phyloP scores from a whole-genome alignment of 2,329 filamentous ascomycete species.

The Talaromyces sp. region DNA sequence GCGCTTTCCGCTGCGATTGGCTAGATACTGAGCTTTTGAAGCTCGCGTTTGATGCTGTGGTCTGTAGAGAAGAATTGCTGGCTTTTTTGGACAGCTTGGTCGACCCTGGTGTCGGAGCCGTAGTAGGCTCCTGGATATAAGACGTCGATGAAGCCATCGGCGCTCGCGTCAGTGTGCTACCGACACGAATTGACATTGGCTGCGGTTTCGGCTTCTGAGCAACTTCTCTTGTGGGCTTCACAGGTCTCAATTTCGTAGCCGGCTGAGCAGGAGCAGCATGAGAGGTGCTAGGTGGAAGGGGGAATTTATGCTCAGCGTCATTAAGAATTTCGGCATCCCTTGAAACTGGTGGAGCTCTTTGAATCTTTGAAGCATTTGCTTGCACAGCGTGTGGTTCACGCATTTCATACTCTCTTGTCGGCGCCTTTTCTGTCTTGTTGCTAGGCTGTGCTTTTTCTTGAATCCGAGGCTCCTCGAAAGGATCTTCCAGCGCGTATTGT shows the following conservation, averaged over 20 bases:
- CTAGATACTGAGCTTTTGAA: conserved; percentile 61
- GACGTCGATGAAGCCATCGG: conserved; percentile 47
- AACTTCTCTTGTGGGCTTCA: conserved; percentile 39
- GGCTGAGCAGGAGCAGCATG: conserved; percentile 15
- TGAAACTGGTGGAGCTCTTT: conserved; percentile 22
- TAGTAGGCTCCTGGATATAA: conserved; percentile 51
- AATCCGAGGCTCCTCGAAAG: conserved; percentile 18
- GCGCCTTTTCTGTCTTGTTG: conserved; percentile 20
- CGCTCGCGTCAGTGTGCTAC: conserved; percentile 43
- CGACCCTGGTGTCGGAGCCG: conserved; percentile 29
- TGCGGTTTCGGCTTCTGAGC: conserved; percentile 42
- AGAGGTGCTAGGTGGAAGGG: conserved; percentile 18
- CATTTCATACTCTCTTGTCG: conserved; percentile 26
- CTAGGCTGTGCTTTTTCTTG: conserved; percentile 27
- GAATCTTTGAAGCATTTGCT: conserved; percentile 22
- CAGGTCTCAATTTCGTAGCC: conserved; percentile 36
- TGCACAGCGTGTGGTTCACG: conserved; percentile 16
- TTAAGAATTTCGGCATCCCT: conserved; percentile 26
- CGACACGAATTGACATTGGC: conserved; percentile 45
- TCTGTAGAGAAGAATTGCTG: conserved; percentile 62
- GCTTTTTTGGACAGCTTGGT: conserved; percentile 57
- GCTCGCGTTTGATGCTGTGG: conserved; percentile 47
- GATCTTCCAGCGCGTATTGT: conserved; percentile 28
- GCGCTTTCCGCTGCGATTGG: conserved; percentile 61
- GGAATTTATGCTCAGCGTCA: conserved; percentile 23